These are phyloP conservation scores for Raphanus raphanistrum DNA, from an alignment of 345 rosid genomes.

Conservation along the genomic window DNA sequence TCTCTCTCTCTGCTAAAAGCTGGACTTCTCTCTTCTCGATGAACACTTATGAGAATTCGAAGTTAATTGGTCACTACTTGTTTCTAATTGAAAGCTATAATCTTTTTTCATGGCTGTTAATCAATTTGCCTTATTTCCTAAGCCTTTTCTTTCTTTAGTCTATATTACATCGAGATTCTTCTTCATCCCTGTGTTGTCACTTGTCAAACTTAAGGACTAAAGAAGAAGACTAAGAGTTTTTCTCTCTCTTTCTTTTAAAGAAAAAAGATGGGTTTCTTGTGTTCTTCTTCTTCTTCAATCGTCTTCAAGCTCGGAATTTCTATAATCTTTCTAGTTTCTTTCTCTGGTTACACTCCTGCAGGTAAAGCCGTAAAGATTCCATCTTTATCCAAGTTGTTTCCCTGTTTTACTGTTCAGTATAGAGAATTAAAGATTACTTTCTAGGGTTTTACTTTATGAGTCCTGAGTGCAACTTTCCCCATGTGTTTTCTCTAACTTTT, in stretches of 20 bases:
- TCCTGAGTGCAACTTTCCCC: slow-evolving; percentile 17
- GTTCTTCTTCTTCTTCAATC: slow-evolving; percentile 30
- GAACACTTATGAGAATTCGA: slow-evolving; percentile 23
- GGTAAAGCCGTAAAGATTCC: slow-evolving; percentile 45
- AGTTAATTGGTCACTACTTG: slow-evolving; percentile 22
- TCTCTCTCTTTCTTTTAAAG: background rate
- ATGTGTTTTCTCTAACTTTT: no score
- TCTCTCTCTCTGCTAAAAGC: slow-evolving; percentile 23
- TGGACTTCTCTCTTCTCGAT: slow-evolving; percentile 33
- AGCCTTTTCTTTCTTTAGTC: background rate
- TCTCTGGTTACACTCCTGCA: slow-evolving; percentile 55
- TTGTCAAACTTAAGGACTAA: slow-evolving; percentile 1
- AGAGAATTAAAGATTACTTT: background rate
- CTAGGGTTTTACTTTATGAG: slow-evolving; percentile 26
- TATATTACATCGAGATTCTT: slow-evolving; percentile 33
- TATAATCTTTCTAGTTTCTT: slow-evolving; percentile 48
- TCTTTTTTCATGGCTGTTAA: slow-evolving; percentile 4
- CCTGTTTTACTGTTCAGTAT: background rate
- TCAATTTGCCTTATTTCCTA: slow-evolving; percentile 3
- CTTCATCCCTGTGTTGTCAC: slow-evolving; percentile 21
- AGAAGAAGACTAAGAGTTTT: slow-evolving; percentile 14
- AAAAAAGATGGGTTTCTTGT: slow-evolving; percentile 32
- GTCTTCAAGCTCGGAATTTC: slow-evolving; percentile 31
- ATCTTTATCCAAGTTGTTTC: slow-evolving; percentile 10
- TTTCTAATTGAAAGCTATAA: background rate